Conservation (phyloP, 345 rosid species). For the Acer negundo region DNA sequence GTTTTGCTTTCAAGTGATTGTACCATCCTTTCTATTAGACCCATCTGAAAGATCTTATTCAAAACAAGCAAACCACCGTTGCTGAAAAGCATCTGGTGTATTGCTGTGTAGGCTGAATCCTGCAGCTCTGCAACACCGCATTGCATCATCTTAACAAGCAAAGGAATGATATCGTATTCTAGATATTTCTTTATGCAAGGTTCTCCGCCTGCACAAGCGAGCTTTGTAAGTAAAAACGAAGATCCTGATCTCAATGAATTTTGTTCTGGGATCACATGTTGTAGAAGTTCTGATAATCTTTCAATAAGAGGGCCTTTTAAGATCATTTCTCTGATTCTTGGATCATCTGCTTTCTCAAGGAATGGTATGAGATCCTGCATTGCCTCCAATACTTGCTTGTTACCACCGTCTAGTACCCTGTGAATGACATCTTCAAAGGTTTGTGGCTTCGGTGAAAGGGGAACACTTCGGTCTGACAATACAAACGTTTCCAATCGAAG, state of each 20-base stretch:
- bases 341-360: constrained; percentile 33
- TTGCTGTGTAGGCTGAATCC: constrained; percentile 32
- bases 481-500: constrained; percentile 29
- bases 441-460: constrained; percentile 19
- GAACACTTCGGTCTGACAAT: constrained; percentile 14
- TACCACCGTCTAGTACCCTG: constrained; percentile 20
- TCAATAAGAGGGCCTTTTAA: constrained; percentile 25
- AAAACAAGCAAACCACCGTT: constrained; percentile 29
- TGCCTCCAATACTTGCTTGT: constrained; percentile 21
- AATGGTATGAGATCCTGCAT: constrained; percentile 40
- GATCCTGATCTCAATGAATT: constrained; percentile 30
- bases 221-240: constrained; percentile 33
- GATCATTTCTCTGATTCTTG: constrained; percentile 29
- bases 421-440: constrained; percentile 30
- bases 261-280: constrained; percentile 14
- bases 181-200: constrained; percentile 30
- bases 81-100: constrained; percentile 33
- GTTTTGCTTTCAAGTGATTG: constrained; percentile 26
- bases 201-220: constrained; percentile 33
- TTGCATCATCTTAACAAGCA: constrained; percentile 34
- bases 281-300: constrained; percentile 32
- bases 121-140: constrained; percentile 30
- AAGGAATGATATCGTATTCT: constrained; percentile 25
- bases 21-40: constrained; percentile 22
- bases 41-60: constrained; percentile 21